These are phyloP conservation scores for Pichia sp. DNA, from an alignment of 1,139 yeast genomes.

Conservation along the genomic window DNA sequence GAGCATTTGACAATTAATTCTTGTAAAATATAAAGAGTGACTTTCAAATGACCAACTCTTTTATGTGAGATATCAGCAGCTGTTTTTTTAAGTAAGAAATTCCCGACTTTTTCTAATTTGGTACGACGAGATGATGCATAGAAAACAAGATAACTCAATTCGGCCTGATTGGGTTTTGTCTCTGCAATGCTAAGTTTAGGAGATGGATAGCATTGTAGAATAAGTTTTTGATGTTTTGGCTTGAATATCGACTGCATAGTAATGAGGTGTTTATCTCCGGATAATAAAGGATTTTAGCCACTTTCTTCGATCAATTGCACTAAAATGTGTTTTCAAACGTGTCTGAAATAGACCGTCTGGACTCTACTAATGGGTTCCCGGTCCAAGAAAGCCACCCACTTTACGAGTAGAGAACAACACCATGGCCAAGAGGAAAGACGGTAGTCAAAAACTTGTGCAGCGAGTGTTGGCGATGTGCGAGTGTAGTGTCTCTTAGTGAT, in stretches of 20 bases:
- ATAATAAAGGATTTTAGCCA: neutral
- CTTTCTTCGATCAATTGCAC: too few species aligned
- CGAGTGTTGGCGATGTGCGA: too few species aligned
- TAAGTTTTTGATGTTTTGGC: constrained; percentile 85
- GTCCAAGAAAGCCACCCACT: too few species aligned
- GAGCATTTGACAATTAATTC: constrained; percentile 70
- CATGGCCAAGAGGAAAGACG: too few species aligned
- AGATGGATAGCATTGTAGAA: constrained; percentile 91
- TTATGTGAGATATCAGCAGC: constrained; percentile 53
- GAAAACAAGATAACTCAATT: constrained; percentile 77
- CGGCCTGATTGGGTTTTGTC: constrained; percentile 88
- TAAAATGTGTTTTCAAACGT: too few species aligned
- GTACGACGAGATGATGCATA: constrained; percentile 90
- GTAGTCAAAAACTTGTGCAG: too few species aligned
- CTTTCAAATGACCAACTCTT: constrained; percentile 74
- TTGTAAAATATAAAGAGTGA: constrained; percentile 64
- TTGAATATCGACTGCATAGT: constrained; percentile 18
- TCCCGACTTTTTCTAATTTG: constrained; percentile 80
- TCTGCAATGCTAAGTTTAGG: constrained; percentile 52
- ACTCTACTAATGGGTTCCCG: too few species aligned
- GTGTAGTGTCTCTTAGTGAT: too few species aligned
- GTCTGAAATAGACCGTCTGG: too few species aligned
- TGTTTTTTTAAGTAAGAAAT: constrained; percentile 62
- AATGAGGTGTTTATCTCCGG: neutral
- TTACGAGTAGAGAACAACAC: too few species aligned